These are phyloP conservation scores for Stenogyne calaminthoides DNA, from an alignment of 305 asterid genomes.

Conservation along the genomic window DNA sequence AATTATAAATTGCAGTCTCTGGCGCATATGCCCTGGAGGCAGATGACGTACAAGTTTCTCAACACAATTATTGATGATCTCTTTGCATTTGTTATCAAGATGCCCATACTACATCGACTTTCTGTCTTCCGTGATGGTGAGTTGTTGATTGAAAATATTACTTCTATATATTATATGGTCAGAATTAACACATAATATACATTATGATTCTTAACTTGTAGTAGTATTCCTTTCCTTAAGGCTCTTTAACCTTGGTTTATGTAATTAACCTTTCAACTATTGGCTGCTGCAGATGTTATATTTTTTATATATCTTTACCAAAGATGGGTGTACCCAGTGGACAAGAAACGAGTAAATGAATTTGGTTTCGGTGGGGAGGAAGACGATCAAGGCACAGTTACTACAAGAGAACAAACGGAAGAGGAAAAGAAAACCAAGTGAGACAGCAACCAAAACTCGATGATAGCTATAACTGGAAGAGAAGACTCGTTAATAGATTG, in stretches of 20 bases:
- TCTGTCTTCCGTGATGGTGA: conserved; percentile 99
- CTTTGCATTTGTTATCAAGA: conserved; percentile 95
- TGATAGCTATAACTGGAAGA: conserved; percentile 16
- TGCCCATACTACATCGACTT: conserved; percentile 93
- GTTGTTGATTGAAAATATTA: conserved; percentile 30
- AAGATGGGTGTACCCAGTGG: conserved; percentile 91
- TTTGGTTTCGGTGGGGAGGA: conserved; percentile 96
- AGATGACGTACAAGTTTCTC: conserved; percentile 95
- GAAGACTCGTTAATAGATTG: conserved; percentile 27
- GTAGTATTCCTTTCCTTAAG: not conserved
- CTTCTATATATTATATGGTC: not conserved
- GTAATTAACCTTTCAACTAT: not conserved
- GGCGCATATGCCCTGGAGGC: conserved; percentile 99
- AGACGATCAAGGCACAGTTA: conserved; percentile 43
- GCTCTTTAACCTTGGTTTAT: not conserved
- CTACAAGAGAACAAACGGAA: conserved; percentile 44
- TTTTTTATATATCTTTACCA: conserved; percentile 84
- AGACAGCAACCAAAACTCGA: conserved; percentile 27
- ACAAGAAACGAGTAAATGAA: conserved; percentile 88
- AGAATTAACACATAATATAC: not conserved
- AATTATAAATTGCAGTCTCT: conserved; percentile 94
- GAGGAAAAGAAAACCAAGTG: conserved; percentile 89
- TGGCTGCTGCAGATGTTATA: conserved; percentile 77
- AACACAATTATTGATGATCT: conserved; percentile 97
- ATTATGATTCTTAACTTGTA: not conserved